Base-by-base conservation (phyloP, 176 grass and related monocot genomes). In the Aechmea fasciata region DNA sequence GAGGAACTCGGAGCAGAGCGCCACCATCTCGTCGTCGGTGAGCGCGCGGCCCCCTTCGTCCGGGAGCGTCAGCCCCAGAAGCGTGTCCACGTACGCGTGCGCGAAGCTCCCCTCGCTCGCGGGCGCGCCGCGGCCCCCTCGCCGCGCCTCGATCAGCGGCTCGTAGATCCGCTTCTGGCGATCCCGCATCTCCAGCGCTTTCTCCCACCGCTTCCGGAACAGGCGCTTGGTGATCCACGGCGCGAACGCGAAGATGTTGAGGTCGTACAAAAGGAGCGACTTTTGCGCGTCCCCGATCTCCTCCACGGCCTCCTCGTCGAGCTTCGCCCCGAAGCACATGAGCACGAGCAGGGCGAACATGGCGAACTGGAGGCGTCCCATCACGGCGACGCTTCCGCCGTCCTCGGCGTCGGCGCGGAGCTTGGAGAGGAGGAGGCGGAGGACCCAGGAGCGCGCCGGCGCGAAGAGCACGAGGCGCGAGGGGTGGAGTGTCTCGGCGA, bases 301-400 rank as follows among this genome's bases (percentile, higher is more conserved):
- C 52, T 78, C 71, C 49, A 85, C 72, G 0, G 72, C 57, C 3
- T 64, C 5, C 85, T 93, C 79, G 47, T 83, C 80, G 5, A 93
- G 73, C 18, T 72, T 69, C 79, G 88, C 82, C 52, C 90, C 83
- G 70, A 93, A 93, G 85, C 85, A 93, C 79, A 92, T 88, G 9
- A 73, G 66, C 49, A 88, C 85, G 3, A 91, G 85, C 11, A 91
- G 74, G 65, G 57, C 74, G 73, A 92, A 92, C 79, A 85, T 80
- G 62, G 79, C 68, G 53, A 80, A 85, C 47, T 83, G 85, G 50
- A 92, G 78, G 13, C 51, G 74, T 52, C 83, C 76, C 51, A 72
- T 19, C 23, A 76, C 62, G 11, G 25, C 28, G 12, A 26, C 64
- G 14, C 18, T 12, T 15, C 24, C 28, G 17, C 50, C 23, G 29